phyloP scores from a whole-genome alignment of 2,329 filamentous ascomycete species.

The Drechslerella coelobrocha region DNA sequence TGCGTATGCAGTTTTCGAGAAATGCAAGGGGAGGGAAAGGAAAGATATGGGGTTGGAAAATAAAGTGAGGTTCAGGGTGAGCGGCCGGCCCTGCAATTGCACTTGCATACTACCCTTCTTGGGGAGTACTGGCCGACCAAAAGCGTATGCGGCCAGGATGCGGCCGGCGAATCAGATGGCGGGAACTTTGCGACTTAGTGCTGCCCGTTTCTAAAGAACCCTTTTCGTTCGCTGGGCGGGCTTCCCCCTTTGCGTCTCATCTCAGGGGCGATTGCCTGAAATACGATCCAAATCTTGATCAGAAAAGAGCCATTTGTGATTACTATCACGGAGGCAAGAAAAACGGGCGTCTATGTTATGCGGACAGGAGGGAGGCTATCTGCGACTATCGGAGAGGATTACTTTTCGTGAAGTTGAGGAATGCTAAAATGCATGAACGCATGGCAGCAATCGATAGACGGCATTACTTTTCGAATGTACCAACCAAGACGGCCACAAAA shows the following conservation, averaged over 20 bases:
- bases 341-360: too few species aligned
- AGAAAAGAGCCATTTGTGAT: neutral
- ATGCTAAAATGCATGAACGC: too few species aligned
- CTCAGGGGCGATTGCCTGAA: neutral
- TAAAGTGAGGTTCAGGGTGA: slow-evolving; percentile 36
- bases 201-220: neutral
- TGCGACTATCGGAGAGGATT: too few species aligned
- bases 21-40: slow-evolving; percentile 18
- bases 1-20: too few species aligned
- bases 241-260: neutral
- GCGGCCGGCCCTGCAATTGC: slow-evolving; percentile 12
- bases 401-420: too few species aligned
- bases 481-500: too few species aligned
- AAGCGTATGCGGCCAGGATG: slow-evolving; percentile 13
- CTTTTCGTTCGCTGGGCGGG: too few species aligned
- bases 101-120: slow-evolving; percentile 12
- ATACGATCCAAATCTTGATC: neutral
- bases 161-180: slow-evolving; percentile 20
- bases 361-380: too few species aligned
- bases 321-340: too few species aligned
- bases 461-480: neutral
- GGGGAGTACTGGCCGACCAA: slow-evolving; percentile 31
- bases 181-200: neutral
- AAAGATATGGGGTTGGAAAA: slow-evolving; percentile 8
- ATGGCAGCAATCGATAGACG: slow-evolving; percentile 18